Conservation (phyloP, 2,329 filamentous ascomycete species). For the Boeremia lycopersici region DNA sequence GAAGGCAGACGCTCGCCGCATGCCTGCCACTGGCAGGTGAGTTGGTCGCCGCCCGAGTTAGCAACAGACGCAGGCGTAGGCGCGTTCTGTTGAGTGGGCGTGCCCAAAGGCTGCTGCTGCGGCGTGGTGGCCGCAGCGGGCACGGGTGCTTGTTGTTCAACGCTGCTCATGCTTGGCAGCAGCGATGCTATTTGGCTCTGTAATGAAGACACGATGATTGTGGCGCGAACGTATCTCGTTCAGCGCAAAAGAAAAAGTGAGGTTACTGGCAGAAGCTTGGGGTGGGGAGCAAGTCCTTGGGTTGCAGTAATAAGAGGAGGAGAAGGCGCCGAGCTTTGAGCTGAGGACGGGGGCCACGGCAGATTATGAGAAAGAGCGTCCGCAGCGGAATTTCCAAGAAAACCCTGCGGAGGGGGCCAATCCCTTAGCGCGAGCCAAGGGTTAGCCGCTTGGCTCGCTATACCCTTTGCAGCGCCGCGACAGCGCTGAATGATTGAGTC, state of each 20-base stretch:
- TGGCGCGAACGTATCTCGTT: constrained; percentile 20
- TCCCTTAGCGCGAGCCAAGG: neutral
- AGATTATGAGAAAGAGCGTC: constrained; percentile 15
- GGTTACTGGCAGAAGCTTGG: constrained; percentile 8
- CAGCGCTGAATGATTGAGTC: constrained; percentile 6
- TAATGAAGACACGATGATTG: constrained; percentile 20
- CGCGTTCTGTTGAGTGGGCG: constrained; percentile 42
- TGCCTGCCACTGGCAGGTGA: constrained; percentile 66
- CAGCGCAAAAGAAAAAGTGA: constrained; percentile 15
- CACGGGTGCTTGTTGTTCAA: constrained; percentile 27
- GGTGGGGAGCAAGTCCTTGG: constrained; percentile 11
- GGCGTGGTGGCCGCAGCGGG: constrained; percentile 34
- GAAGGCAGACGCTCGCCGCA: constrained; percentile 65
- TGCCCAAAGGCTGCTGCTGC: constrained; percentile 41
- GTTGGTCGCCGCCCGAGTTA: constrained; percentile 49
- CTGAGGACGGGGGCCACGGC: constrained; percentile 12
- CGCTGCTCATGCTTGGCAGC: constrained; percentile 24
- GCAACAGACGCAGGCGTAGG: constrained; percentile 39
- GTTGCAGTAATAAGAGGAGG: constrained; percentile 13
- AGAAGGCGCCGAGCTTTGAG: constrained; percentile 16
- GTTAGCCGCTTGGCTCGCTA: constrained; percentile 1
- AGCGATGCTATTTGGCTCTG: constrained; percentile 18
- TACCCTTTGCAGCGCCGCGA: constrained; percentile 1
- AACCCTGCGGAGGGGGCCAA: neutral
- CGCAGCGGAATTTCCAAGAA: constrained; percentile 13